Conservation (phyloP, 495 filamentous ascomycete species). For the Podospora pseudopauciseta region DNA sequence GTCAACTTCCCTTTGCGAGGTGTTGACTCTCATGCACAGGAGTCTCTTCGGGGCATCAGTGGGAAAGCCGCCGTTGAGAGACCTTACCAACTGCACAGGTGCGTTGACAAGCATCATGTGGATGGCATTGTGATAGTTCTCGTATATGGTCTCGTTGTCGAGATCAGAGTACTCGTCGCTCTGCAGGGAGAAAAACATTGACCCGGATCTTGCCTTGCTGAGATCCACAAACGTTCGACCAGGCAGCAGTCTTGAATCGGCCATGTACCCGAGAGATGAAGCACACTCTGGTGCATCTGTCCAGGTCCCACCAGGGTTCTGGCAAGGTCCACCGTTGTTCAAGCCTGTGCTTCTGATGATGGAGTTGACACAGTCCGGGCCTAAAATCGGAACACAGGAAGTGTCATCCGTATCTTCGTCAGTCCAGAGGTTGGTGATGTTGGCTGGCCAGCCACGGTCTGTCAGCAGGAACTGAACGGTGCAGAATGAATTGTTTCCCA, state of each 20-base stretch:
- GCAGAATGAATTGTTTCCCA: not conserved
- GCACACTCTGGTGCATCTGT: not conserved
- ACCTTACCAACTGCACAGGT: not conserved
- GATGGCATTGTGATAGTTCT: not conserved
- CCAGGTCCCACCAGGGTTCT: not conserved
- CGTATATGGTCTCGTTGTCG: not conserved
- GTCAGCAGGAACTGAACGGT: not conserved
- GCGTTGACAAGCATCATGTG: not conserved
- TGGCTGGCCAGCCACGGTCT: not conserved
- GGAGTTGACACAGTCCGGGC: not conserved
- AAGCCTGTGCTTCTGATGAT: not conserved
- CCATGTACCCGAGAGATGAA: not conserved
- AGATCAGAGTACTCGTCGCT: not conserved
- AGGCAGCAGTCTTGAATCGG: not conserved
- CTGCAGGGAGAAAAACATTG: too few species aligned
- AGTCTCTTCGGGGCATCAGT: not conserved
- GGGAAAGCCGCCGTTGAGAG: not conserved
- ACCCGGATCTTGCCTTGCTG: not conserved
- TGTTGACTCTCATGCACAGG: not conserved
- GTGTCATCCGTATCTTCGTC: not conserved
- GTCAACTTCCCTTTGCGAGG: not conserved
- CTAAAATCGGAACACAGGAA: not conserved
- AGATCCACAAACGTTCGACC: not conserved
- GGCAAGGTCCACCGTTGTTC: not conserved
- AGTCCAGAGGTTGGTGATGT: conserved; percentile 2